Conservation (phyloP, 768 basidiomycete genomes). For the Arthromyces matolae region DNA sequence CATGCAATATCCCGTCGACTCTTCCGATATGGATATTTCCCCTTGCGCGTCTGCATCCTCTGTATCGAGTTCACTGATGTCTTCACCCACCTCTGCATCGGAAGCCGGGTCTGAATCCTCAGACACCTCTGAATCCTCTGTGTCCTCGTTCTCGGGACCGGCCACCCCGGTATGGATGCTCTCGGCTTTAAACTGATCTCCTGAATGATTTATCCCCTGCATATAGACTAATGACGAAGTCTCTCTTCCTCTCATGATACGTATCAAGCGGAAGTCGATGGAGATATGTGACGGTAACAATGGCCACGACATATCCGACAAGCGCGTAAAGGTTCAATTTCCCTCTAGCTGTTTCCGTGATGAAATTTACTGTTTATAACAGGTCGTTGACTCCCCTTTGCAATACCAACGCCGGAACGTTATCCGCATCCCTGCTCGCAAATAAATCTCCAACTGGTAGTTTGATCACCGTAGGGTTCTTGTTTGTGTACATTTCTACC, state of each 20-base stretch:
- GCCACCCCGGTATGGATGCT: constrained; percentile 26
- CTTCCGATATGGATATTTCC: constrained; percentile 12
- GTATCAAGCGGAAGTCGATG: constrained; percentile 36
- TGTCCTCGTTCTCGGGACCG: constrained; percentile 22
- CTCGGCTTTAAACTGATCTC: neutral
- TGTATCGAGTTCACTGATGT: neutral
- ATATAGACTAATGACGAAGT: constrained; percentile 9
- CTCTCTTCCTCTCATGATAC: constrained; percentile 21
- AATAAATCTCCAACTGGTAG: constrained; percentile 1
- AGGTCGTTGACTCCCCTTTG: constrained; percentile 17
- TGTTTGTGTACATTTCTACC: neutral
- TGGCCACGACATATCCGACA: constrained; percentile 23
- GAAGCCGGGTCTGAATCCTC: constrained; percentile 11
- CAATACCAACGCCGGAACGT: constrained; percentile 11
- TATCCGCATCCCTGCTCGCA: constrained; percentile 16
- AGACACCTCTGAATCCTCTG: constrained; percentile 14
- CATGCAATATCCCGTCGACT: constrained; percentile 10
- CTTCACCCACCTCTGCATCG: constrained; percentile 9
- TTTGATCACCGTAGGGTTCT: constrained; percentile 6
- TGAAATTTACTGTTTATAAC: neutral
- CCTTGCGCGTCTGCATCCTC: constrained; percentile 7
- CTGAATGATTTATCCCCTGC: neutral
- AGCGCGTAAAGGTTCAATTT: constrained; percentile 35
- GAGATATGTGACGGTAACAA: constrained; percentile 18
- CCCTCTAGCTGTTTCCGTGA: neutral